Conservation (phyloP, 805 yeast genomes). For the Schwanniomyces occidentalis region DNA sequence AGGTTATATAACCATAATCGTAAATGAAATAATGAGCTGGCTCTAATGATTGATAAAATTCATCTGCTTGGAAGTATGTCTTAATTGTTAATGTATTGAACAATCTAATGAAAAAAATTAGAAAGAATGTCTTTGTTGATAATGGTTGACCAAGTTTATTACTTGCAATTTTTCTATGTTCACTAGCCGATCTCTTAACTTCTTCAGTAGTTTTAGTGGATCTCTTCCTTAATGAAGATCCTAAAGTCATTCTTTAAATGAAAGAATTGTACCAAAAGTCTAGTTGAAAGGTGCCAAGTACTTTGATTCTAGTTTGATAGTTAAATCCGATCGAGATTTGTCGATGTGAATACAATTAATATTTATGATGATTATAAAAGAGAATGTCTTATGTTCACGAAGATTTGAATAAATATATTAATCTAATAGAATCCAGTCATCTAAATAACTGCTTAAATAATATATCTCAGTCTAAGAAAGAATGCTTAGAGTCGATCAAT, state of each 20-base stretch:
- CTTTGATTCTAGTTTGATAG: too few relatives aligned
- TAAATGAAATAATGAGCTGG: slow-evolving; percentile 79
- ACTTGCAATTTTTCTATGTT: background rate
- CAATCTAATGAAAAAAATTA: slow-evolving; percentile 44
- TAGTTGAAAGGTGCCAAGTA: too few relatives aligned
- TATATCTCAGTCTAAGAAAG: slow-evolving; percentile 14
- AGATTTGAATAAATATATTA: slow-evolving; percentile 3
- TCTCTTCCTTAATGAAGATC: too few relatives aligned
- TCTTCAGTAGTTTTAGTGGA: background rate
- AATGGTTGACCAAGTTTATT: slow-evolving; percentile 6
- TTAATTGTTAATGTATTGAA: slow-evolving; percentile 60
- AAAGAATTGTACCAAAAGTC: too few relatives aligned
- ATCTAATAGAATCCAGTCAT: slow-evolving; percentile 15
- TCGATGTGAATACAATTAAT: too few relatives aligned
- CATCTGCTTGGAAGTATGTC: slow-evolving; percentile 96
- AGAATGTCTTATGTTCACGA: too few relatives aligned
- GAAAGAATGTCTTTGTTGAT: slow-evolving; percentile 6
- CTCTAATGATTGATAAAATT: slow-evolving; percentile 88
- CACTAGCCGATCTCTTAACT: background rate
- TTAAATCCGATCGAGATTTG: too few relatives aligned
- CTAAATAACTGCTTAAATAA: slow-evolving; percentile 16
- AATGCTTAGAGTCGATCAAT: slow-evolving; percentile 25
- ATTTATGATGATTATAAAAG: too few relatives aligned
- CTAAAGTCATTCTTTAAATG: too few relatives aligned
- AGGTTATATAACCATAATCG: slow-evolving; percentile 82